Evolutionary conservation across 2,329 filamentous ascomycete genomes (phyloP), one percentile per base, ranked within the genome.

Genomic region (Dendryphion nanum): DNA sequence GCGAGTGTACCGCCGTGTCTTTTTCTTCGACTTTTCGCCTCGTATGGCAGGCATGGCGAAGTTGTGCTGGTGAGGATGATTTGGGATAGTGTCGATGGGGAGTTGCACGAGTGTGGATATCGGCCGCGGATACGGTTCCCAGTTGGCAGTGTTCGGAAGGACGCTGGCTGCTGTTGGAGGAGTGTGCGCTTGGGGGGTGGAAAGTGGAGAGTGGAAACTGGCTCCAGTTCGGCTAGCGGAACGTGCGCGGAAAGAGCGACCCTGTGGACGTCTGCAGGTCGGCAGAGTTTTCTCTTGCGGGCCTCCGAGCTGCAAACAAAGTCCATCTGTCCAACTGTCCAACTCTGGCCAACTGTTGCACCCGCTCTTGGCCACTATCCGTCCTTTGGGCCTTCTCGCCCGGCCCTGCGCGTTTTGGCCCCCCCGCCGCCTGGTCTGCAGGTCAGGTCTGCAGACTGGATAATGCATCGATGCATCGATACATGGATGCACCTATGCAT

Each of bases 1-100:
- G 67, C 93, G 93, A 58, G 57, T 71, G 48, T 69, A 60, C 32
- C 67, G 63, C 33, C 68, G 62, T 43, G 71, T 72, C 65, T 73
- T 73, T 53, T 68, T 69, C 55, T 73, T 73, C 24, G 68, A 73
- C 41, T 74, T 62, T 38, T 67, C 55, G 49, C 72, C 72, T 39
- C 72, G 65, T 45, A 75, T 74, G 42, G 72, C 71, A 43, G 72
- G 72, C 72, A 75, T 75, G n/a, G n/a, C n/a, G n/a, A n/a, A n/a
- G 44, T 18, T 30, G 12, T n/a, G 12, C 10, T 10, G 29, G 21
- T 24, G n/a, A n/a, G 21, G 21, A 7, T 7, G 21, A n/a, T 8
- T 26, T 10, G 23, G 23, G 23, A 10, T 26, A 26, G 23, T 8
- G 10, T 8, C n/a, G 23, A 26, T 26, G 23, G n/a, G 23, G n/a